phyloP scores from a whole-genome alignment of 106 monocot species.

The Platanthera guangdongensis region DNA sequence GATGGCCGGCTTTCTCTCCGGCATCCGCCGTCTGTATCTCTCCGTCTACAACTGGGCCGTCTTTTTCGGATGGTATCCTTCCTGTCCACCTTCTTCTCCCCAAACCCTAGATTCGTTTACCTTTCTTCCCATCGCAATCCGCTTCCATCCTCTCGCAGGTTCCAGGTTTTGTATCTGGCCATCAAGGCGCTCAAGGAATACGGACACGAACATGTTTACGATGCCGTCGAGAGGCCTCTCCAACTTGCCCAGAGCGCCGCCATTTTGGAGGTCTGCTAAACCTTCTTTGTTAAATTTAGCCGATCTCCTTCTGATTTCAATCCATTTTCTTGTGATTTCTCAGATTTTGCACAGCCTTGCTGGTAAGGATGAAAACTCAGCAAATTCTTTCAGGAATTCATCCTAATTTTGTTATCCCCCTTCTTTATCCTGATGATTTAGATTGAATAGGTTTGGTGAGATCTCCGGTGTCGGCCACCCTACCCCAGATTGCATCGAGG shows the following conservation, averaged over 20 bases:
- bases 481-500: slow-evolving; percentile 71
- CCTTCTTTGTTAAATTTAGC: not conserved
- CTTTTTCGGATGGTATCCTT: slow-evolving; percentile 16
- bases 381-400: not conserved
- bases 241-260: slow-evolving; percentile 71
- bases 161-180: slow-evolving; percentile 49
- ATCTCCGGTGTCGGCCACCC: slow-evolving; percentile 65
- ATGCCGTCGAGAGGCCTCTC: slow-evolving; percentile 56
- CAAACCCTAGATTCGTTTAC: slow-evolving; percentile 4
- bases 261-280: slow-evolving; percentile 34
- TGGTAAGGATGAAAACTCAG: slow-evolving; percentile 29
- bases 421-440: not conserved
- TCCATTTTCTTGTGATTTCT: not conserved
- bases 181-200: slow-evolving; percentile 44
- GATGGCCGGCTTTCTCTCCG: slow-evolving; percentile 17
- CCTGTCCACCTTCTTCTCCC: not conserved
- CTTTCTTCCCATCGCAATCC: not conserved
- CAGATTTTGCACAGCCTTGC: slow-evolving; percentile 59
- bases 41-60: slow-evolving; percentile 21
- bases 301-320: not conserved
- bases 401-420: not conserved
- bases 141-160: slow-evolving; percentile 17
- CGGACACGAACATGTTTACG: slow-evolving; percentile 39
- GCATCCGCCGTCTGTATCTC: slow-evolving; percentile 14
- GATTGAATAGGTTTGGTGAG: slow-evolving; percentile 53